Evolutionary conservation across 177 flowering plant species (phyloP).

Genomic region (Tripterygium wilfordii): DNA sequence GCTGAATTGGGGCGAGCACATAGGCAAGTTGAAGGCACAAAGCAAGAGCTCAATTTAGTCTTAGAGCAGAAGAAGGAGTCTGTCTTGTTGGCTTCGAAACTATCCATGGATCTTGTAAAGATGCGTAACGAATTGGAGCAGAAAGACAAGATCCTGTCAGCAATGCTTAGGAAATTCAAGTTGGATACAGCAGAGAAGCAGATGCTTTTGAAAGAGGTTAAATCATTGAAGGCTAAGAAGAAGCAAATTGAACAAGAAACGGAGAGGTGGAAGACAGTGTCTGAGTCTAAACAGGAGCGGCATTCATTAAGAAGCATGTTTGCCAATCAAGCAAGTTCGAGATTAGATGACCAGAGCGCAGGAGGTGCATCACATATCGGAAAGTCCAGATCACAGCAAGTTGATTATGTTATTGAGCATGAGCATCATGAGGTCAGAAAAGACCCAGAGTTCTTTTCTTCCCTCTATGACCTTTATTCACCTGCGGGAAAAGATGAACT

Average conservation of each 20-base stretch:
- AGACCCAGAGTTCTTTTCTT: slow-evolving; percentile 13
- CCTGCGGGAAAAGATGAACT: slow-evolving; percentile 27
- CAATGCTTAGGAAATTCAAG: slow-evolving; percentile 79
- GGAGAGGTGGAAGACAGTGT: slow-evolving; percentile 42
- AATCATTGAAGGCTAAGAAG: slow-evolving; percentile 58
- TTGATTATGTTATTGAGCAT: slow-evolving; percentile 12
- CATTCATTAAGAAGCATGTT: slow-evolving; percentile 46
- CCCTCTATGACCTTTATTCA: slow-evolving; percentile 16
- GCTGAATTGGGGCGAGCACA: slow-evolving; percentile 81
- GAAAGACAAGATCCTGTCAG: slow-evolving; percentile 81
- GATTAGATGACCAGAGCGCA: slow-evolving; percentile 26
- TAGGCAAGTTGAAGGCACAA: slow-evolving; percentile 63
- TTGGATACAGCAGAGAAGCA: slow-evolving; percentile 68
- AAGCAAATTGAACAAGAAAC: slow-evolving; percentile 66
- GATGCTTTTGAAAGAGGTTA: slow-evolving; percentile 66
- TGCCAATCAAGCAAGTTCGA: slow-evolving; percentile 23
- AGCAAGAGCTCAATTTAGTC: slow-evolving; percentile 51
- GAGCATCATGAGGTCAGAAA: slow-evolving; percentile 10
- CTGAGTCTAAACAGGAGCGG: slow-evolving; percentile 48
- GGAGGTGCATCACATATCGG: slow-evolving; percentile 19
- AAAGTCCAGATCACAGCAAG: slow-evolving; percentile 14
- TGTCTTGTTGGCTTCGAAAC: slow-evolving; percentile 45
- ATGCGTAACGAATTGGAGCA: slow-evolving; percentile 73
- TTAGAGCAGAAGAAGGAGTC: slow-evolving; percentile 68
- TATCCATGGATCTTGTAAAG: slow-evolving; percentile 61